These are phyloP conservation scores for Besnoitia besnoiti DNA, from an alignment of 169 alveolate genomes.

Conservation along the genomic window DNA sequence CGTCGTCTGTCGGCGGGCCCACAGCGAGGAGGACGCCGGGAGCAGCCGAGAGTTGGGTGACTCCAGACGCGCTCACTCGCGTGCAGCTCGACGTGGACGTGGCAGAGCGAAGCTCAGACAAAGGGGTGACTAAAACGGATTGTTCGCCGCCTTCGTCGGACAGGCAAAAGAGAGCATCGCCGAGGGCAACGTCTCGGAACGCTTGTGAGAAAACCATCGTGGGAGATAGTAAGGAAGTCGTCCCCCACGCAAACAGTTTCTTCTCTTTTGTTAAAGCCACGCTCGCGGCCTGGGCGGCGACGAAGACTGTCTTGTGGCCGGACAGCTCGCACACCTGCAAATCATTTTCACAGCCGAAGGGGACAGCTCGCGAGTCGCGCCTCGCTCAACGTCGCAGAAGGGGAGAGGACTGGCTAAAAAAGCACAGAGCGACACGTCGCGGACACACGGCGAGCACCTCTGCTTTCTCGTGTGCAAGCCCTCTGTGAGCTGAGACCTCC, in stretches of 20 bases:
- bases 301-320: conserved; percentile 39
- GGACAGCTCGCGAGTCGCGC: no score
- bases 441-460: no score
- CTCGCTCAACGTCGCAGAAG: no score
- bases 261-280: conserved; percentile 37
- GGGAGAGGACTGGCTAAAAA: no score
- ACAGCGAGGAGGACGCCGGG: conserved; percentile 30
- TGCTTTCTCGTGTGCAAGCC: no score
- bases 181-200: conserved; percentile 18
- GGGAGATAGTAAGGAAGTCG: background rate
- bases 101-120: background rate
- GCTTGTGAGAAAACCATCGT: background rate
- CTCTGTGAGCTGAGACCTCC: no score
- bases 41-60: conserved; percentile 19
- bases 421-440: no score
- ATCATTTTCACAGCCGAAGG: no score
- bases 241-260: conserved; percentile 35
- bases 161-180: conserved; percentile 32
- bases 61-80: background rate
- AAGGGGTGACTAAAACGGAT: background rate
- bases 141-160: background rate
- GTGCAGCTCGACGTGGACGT: background rate
- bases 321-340: conserved; percentile 52
- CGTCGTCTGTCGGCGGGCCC: background rate
- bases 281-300: conserved; percentile 37